Evolutionary conservation across 495 filamentous ascomycete species (phyloP).

Genomic region (Penicillium canariense): DNA sequence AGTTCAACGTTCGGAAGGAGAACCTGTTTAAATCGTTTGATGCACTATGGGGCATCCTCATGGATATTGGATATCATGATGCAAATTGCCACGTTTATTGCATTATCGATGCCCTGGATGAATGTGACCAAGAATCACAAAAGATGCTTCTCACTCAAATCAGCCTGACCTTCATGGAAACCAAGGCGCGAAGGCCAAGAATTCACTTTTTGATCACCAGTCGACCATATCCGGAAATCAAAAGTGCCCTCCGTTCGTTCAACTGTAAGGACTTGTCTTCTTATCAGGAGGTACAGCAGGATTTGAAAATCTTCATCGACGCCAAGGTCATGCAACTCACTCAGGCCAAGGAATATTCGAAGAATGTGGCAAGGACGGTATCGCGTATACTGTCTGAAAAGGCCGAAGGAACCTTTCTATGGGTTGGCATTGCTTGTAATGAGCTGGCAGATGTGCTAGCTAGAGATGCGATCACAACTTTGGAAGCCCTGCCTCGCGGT

Average conservation of each 20-base stretch:
- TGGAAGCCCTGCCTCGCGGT: slow-evolving; percentile 12
- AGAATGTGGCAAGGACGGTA: slow-evolving; percentile 10
- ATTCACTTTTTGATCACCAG: slow-evolving; percentile 26
- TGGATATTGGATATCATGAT: not conserved
- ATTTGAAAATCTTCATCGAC: slow-evolving; percentile 21
- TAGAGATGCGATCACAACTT: slow-evolving; percentile 11
- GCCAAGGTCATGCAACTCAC: slow-evolving; percentile 18
- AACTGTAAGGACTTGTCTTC: slow-evolving; percentile 14
- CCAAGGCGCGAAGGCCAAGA: not conserved
- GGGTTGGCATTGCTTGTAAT: slow-evolving; percentile 26
- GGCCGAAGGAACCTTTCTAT: slow-evolving; percentile 31
- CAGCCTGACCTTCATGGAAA: not conserved
- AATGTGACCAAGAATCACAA: slow-evolving; percentile 10
- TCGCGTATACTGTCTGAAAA: slow-evolving; percentile 20
- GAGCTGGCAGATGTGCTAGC: slow-evolving; percentile 11
- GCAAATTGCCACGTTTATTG: not conserved
- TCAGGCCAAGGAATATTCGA: slow-evolving; percentile 18
- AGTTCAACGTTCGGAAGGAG: not conserved
- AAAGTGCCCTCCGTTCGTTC: slow-evolving; percentile 12
- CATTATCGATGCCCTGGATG: slow-evolving; percentile 7
- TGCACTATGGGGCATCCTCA: not conserved
- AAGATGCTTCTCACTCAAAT: not conserved
- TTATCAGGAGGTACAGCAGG: slow-evolving; percentile 12
- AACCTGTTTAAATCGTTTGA: not conserved
- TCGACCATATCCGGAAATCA: slow-evolving; percentile 23